Percentiles rank a stretch among this genome's conserved stretches.
Evolutionary conservation across 2,329 filamentous ascomycete species (phyloP).

Genomic region (Diplocarpon rosae): DNA sequence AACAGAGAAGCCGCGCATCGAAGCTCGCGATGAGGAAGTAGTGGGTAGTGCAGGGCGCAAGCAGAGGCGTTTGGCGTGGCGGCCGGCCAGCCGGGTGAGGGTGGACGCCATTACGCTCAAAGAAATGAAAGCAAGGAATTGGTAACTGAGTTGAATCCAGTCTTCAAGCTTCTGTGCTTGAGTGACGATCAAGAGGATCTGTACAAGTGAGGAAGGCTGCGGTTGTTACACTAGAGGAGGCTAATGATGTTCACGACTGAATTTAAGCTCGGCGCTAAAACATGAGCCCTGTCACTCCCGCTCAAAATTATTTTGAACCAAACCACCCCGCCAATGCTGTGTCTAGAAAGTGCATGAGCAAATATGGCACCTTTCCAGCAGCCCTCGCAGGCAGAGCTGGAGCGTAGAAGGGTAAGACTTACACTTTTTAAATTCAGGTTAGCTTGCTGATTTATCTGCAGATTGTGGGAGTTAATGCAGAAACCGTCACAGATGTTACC

Average conservation of each 20-base stretch:
- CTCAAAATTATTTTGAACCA: background rate
- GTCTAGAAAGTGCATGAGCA: background rate
- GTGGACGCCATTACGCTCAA: constrained; percentile 54
- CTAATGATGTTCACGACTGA: constrained; percentile 19
- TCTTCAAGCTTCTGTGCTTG: constrained; percentile 17
- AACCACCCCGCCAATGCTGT: constrained; percentile 15
- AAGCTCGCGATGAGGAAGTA: constrained; percentile 27
- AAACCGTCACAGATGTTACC: constrained; percentile 80
- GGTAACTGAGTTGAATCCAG: constrained; percentile 17
- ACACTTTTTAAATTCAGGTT: background rate
- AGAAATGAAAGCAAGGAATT: constrained; percentile 11
- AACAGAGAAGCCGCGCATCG: constrained; percentile 54
- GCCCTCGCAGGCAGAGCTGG: constrained; percentile 44
- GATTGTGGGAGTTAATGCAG: constrained; percentile 78
- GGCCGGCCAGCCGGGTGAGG: constrained; percentile 62
- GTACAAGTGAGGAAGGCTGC: constrained; percentile 2
- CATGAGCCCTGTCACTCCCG: background rate
- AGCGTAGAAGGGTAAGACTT: constrained; percentile 46
- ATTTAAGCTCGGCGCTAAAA: constrained; percentile 7
- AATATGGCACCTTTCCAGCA: constrained; percentile 34
- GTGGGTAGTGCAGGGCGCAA: constrained; percentile 32
- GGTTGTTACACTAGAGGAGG: background rate
- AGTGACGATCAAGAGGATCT: constrained; percentile 11
- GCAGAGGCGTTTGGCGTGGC: constrained; percentile 57
- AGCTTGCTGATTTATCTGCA: constrained; percentile 29